These are phyloP conservation scores for Neopestalotiopsis clavispora DNA, from an alignment of 2,329 filamentous ascomycete genomes.

Conservation along the genomic window DNA sequence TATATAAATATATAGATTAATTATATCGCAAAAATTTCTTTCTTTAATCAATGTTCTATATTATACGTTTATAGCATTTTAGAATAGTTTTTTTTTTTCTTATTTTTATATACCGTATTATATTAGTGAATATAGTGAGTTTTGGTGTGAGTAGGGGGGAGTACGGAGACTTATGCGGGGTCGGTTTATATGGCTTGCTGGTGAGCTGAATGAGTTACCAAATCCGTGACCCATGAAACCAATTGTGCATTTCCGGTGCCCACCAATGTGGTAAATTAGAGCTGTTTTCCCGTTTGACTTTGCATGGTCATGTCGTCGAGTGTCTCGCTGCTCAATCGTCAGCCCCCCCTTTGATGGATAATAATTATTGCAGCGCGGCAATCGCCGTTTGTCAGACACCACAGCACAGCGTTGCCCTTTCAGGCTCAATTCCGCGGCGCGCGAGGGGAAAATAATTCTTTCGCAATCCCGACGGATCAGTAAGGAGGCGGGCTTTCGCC, in stretches of 20 bases:
- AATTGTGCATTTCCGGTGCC: background rate
- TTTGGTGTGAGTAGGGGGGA: no score
- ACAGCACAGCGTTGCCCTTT: background rate
- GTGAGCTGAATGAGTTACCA: background rate
- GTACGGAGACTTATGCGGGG: no score
- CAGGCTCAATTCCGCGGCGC: no score
- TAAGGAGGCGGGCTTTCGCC: conserved; percentile 4
- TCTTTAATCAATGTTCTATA: no score
- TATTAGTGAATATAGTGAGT: no score
- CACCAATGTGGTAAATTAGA: background rate
- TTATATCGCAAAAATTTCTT: no score
- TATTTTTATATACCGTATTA: no score
- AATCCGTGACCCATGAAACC: background rate
- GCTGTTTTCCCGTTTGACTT: background rate
- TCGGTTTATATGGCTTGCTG: background rate
- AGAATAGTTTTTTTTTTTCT: no score
- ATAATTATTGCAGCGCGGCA: background rate
- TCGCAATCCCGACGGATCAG: background rate
- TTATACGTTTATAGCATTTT: no score
- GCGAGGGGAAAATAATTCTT: no score
- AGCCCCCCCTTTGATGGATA: background rate
- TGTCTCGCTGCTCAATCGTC: background rate
- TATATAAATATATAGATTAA: no score
- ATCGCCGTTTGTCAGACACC: background rate
- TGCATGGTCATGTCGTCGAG: background rate